These are phyloP conservation scores for Ajuga chamaepitys DNA, from an alignment of 257 asterid genomes.

Conservation along the genomic window DNA sequence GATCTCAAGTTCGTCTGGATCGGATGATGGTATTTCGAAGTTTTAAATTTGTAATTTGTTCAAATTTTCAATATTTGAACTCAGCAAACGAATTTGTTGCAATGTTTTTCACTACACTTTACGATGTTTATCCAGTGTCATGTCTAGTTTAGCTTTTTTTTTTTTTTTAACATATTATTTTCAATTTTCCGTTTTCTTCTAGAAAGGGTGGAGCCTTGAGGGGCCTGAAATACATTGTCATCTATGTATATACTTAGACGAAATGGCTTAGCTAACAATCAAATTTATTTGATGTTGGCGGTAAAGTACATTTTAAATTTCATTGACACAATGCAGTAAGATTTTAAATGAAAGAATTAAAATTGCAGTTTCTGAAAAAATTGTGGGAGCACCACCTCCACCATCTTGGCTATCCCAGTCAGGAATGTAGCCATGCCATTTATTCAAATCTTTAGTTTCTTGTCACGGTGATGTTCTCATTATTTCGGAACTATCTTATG, in stretches of 20 bases:
- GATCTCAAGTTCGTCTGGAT: not conserved
- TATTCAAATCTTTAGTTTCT: not conserved
- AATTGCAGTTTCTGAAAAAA: not conserved
- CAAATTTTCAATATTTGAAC: not conserved
- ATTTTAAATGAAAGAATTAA: not conserved
- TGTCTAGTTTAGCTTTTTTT: conserved; percentile 6
- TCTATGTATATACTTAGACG: not conserved
- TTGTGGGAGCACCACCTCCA: not conserved
- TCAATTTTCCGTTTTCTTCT: not conserved
- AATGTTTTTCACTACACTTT: not conserved
- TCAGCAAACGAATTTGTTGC: not conserved
- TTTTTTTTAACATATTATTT: not conserved
- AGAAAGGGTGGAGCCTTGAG: not conserved
- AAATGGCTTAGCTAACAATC: not conserved
- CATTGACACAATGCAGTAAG: not conserved
- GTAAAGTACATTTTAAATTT: not conserved
- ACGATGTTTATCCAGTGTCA: not conserved
- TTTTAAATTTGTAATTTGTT: not conserved
- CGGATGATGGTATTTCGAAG: not conserved
- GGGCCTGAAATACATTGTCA: not conserved
- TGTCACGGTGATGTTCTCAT: not conserved
- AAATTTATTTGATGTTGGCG: not conserved
- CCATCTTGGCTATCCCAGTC: not conserved
- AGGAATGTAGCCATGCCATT: not conserved
- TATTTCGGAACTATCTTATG: conserved; percentile 7